Conservation (phyloP, 1,284 basidiomycete genomes). For the Ganoderma meredithae region DNA sequence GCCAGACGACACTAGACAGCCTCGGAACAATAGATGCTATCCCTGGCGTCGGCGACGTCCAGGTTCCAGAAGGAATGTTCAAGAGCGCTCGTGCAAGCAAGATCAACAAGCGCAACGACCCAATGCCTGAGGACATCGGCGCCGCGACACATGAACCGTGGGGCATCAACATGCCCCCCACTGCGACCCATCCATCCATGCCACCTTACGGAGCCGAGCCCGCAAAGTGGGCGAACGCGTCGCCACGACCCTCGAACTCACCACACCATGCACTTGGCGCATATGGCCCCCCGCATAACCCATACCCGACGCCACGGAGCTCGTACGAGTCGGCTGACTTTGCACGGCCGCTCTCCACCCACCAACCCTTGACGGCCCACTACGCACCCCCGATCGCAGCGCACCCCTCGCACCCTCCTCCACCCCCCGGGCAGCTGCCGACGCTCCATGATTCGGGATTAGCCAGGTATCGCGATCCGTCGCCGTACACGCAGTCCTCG, state of each 20-base stretch:
- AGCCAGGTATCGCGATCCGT: constrained; percentile 38
- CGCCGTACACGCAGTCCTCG: constrained; percentile 40
- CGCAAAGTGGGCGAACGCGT: constrained; percentile 27
- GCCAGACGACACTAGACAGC: constrained; percentile 71
- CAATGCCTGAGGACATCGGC: constrained; percentile 37
- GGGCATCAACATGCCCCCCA: constrained; percentile 34
- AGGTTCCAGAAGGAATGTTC: constrained; percentile 78
- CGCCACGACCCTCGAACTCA: constrained; percentile 25
- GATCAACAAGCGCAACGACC: constrained; percentile 56
- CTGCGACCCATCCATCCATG: constrained; percentile 17
- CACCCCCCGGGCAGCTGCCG: constrained; percentile 29
- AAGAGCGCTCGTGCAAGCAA: constrained; percentile 76
- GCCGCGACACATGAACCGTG: constrained; percentile 40
- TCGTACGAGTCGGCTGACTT: constrained; percentile 28
- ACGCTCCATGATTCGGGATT: constrained; percentile 36
- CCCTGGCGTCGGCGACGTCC: constrained; percentile 65
- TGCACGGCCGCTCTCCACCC: constrained; percentile 15
- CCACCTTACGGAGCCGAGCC: constrained; percentile 34
- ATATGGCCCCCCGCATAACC: constrained; percentile 23
- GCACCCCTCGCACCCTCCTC: constrained; percentile 11
- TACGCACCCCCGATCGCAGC: constrained; percentile 3
- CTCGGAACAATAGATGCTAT: constrained; percentile 73
- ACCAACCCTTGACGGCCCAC: constrained; percentile 11
- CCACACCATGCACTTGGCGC: constrained; percentile 14
- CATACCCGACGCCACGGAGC: constrained; percentile 28